These are phyloP conservation scores for Boletus subcaerulescens DNA, from an alignment of 768 basidiomycete species.

Conservation along the genomic window DNA sequence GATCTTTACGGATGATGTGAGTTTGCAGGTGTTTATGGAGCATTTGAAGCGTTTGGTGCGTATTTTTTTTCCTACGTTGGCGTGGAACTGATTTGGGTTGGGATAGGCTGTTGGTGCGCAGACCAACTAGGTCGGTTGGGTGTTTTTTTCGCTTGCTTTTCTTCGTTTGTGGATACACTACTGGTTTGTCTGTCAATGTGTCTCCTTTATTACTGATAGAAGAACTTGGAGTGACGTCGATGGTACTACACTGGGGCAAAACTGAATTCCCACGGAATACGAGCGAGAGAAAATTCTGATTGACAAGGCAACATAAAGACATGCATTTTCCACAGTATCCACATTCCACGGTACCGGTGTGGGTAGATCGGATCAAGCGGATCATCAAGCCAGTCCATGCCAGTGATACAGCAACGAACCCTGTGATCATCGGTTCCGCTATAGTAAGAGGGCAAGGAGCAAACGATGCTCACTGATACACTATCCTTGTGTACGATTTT, in stretches of 20 bases:
- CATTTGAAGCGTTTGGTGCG: constrained; percentile 89
- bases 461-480: constrained; percentile 42
- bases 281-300: no score
- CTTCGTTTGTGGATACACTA: constrained; percentile 6
- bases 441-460: not conserved
- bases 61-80: constrained; percentile 1
- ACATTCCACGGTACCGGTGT: no score
- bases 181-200: constrained; percentile 7
- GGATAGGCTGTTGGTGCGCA: constrained; percentile 64
- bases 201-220: constrained; percentile 6
- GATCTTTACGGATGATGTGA: constrained; percentile 99
- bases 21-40: constrained; percentile 97
- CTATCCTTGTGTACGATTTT: constrained; percentile 82
- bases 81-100: constrained; percentile 3
- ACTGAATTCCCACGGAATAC: no score
- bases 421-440: constrained; percentile 30
- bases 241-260: no score
- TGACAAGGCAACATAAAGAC: no score
- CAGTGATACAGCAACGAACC: constrained; percentile 68
- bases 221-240: no score
- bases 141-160: not conserved
- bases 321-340: no score
- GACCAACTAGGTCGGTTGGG: constrained; percentile 44
- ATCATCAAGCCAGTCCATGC: constrained; percentile 48
- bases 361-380: not conserved